Base-by-base conservation (phyloP, 257 asterid genomes). In the Solanum megistacrolobum region DNA sequence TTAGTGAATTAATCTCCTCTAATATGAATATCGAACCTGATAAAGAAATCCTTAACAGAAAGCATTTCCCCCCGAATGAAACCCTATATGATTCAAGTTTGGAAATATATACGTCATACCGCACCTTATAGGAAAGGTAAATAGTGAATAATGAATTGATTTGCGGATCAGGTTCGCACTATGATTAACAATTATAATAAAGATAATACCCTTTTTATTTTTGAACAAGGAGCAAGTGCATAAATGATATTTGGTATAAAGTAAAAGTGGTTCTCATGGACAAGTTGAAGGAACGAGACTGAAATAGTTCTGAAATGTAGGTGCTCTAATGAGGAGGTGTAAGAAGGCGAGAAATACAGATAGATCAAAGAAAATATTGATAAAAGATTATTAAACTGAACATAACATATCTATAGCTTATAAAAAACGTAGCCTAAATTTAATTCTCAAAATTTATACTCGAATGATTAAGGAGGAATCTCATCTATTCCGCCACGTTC, bases 21-120 rank as follows among this genome's bases (percentile, higher is more conserved):
- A 18, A 52, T 16, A 52, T 3, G 8, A 48, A 5, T 48, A 48
- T 48, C 9, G 0, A 48, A 48, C 20, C 2, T 13, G 16, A 12
- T 43, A 12, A 43, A 43, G 5, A 43, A 46, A 13, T 16, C 1
- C 8, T 52, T 52, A 52, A 2, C 5, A 9, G 0, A 10, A n/a
- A 62, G 6, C 1, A 1, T 9, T 9, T 9, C 0, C 6, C 3
- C 1, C 27, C 1, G 1, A 62, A 9, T n/a, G 7, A 10, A n/a
- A 5, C 13, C 3, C 12, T 62, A n/a, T 9, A 10, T 0, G 7
- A 62, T 2, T 1, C 13, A 2, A 62, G 27, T 10, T 10, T 3
- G 81, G 31, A 85, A 85, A 66, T 39, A 13, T 85, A 38, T 25
- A 13, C 27, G 65, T 66, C 87, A 35, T 4, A 65, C 34, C 52